phyloP scores from a whole-genome alignment of 2,329 filamentous ascomycete species.

The Aspergillus udagawae region DNA sequence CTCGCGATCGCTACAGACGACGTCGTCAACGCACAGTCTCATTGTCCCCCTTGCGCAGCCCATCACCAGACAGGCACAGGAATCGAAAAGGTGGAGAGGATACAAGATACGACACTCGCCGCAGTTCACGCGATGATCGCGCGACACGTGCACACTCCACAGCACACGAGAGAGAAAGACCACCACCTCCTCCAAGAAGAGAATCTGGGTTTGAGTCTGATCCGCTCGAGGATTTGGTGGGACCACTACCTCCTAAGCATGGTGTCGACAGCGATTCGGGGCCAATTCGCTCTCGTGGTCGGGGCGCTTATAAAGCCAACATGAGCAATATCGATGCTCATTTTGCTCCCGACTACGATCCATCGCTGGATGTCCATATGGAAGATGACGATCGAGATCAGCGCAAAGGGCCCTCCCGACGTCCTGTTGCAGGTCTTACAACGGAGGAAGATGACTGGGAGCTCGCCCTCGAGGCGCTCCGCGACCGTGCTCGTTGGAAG shows the following conservation, averaged over 20 bases:
- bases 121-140: conserved; percentile 2
- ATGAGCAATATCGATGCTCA: conserved; percentile 71
- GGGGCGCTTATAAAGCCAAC: conserved; percentile 59
- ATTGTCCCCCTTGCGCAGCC: conserved; percentile 16
- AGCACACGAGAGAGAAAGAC: background rate
- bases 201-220: conserved; percentile 53
- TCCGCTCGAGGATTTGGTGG: conserved; percentile 70
- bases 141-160: conserved; percentile 2
- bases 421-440: conserved; percentile 40
- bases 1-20: conserved; percentile 11
- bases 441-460: conserved; percentile 68
- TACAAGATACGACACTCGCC: conserved; percentile 1
- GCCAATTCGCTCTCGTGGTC: conserved; percentile 58
- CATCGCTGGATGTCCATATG: conserved; percentile 40
- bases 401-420: conserved; percentile 50
- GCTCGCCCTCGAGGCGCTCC: conserved; percentile 69
- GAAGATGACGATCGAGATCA: conserved; percentile 52
- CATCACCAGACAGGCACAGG: conserved; percentile 12
- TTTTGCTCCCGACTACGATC: conserved; percentile 66
- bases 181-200: conserved; percentile 5
- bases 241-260: conserved; percentile 57
- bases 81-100: conserved; percentile 13
- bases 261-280: conserved; percentile 36
- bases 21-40: conserved; percentile 17
- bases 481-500: conserved; percentile 75